Evolutionary conservation across 2,329 filamentous ascomycete species (phyloP), one percentile per base, ranked within the genome.

Genomic region (Fusarium ramigenum): DNA sequence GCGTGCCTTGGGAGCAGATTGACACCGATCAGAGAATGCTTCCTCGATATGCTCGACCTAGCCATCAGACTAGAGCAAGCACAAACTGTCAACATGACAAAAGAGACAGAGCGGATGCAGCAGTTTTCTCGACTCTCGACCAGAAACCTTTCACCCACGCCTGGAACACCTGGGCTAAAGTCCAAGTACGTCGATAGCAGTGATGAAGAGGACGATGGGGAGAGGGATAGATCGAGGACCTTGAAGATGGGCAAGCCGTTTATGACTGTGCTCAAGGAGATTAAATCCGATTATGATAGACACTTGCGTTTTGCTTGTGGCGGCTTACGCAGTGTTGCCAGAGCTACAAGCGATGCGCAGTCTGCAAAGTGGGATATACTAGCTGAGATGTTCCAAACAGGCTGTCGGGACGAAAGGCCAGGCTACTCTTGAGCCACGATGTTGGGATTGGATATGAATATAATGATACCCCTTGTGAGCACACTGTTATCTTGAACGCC

Each of bases 11-110:
- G 92, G 1, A 83, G 86, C 21, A 92, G 91, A 60, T 83, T 97
- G 8, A 85, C 87, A 21, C 91, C 93, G 0, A 93, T 98, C 40
- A 87, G 90, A 62, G 89, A 93, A 64, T 90, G 90, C 19, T 88
- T 97, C 23, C 85, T 96, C n/a, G 90, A 91, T 52, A 83, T 96
- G 5, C 86, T 98, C 4, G 93, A 97, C 78, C 83, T 97, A 18
- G 90, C 90, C 5, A 89, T 96, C 49, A 85, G 87, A 63, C 89
- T 97, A 36, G 89, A 92, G 34, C 89, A 93, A 72, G 83, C 89
- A 4, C 88, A 90, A 72, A 73, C 80, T 63, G 69, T 78, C 32
- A 80, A 85, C 74, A 76, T 79, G 62, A 79, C 79, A 52, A 80
- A 83, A 66, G 77, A 82, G 75, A 79, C 70, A 23, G 74, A 77